Evolutionary conservation across 768 basidiomycete genomes (phyloP), one percentile per base, ranked within the genome.

Genomic region (Nevesoporus exiguus): DNA sequence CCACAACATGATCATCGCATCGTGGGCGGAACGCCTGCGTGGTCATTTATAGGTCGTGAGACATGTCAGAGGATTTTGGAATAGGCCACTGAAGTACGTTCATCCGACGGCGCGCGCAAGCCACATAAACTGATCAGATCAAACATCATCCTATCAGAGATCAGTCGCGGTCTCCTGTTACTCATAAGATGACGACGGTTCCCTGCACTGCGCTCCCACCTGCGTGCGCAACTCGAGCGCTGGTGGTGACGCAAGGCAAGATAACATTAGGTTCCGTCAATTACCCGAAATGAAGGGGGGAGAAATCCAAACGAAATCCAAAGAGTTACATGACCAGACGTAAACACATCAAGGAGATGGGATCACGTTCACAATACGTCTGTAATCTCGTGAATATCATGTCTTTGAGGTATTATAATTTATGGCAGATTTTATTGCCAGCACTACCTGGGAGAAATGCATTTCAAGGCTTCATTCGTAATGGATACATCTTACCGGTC

Each of bases 311-410:
- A 39, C 39, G 33, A 48, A 44, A 58, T 49, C 52, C 37, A 51
- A 64, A 51, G 56, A 31, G 52, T 39, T 25, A 63, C 61, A 66
- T 61, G 58, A 15, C 42, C 39, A 11, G 59, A 61, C 65, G 65
- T 67, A 64, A 65, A 43, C 17, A n/a, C 39, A 13, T 41, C 27
- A 51, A 41, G 45, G 49, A 27, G 30, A 47, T 51, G 40, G 22
- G 25, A 17, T 39, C 52, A 47, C 43, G 36, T 43, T 40, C 45
- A 41, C 52, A 24, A 48, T 31, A 19, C 25, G 14, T 44, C 22
- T 31, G 24, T 39, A 36, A 13, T 54, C 37, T 52, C 39, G 37
- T 22, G 33, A 43, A 36, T 27, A 17, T 19, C 47, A 15, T 50
- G 17, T 47, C 47, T 51, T 50, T 25, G 44, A 22, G 22, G 27